Conservation (phyloP, 2,329 filamentous ascomycete genomes). For the Fusarium metavorans region DNA sequence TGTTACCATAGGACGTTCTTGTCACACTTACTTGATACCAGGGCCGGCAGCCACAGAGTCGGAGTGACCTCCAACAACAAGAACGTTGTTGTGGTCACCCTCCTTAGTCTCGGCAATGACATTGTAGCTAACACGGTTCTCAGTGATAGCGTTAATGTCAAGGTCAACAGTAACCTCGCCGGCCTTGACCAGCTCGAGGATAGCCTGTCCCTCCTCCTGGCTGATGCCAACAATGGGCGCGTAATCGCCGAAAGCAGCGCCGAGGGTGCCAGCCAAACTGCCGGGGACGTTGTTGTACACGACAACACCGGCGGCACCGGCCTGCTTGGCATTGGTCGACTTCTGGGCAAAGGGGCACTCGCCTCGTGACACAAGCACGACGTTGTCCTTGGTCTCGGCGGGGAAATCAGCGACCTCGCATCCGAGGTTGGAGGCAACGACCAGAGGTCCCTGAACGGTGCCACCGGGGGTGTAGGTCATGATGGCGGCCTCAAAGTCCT, state of each 20-base stretch:
- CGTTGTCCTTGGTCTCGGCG: conserved; percentile 61
- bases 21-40: conserved; percentile 64
- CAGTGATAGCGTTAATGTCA: conserved; percentile 61
- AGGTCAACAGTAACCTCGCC: conserved; percentile 51
- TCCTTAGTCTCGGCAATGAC: conserved; percentile 62
- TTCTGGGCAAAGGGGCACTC: conserved; percentile 70
- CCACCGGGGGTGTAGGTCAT: conserved; percentile 66
- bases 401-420: conserved; percentile 67
- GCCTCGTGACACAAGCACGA: conserved; percentile 72
- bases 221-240: conserved; percentile 66
- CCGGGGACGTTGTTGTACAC: conserved; percentile 74
- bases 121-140: conserved; percentile 62
- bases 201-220: conserved; percentile 56
- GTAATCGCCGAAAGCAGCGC: conserved; percentile 58
- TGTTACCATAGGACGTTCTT: neutral
- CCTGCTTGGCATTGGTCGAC: conserved; percentile 64
- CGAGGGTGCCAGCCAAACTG: conserved; percentile 65
- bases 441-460: conserved; percentile 54
- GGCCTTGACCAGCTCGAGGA: conserved; percentile 46
- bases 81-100: conserved; percentile 62
- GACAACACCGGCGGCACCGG: conserved; percentile 68
- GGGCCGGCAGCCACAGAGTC: conserved; percentile 63
- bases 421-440: conserved; percentile 64
- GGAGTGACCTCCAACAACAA: conserved; percentile 61
- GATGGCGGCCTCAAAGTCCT: conserved; percentile 42